Conservation (phyloP, 164 flowering plant species). For the Magnolia kwangsiensis region DNA sequence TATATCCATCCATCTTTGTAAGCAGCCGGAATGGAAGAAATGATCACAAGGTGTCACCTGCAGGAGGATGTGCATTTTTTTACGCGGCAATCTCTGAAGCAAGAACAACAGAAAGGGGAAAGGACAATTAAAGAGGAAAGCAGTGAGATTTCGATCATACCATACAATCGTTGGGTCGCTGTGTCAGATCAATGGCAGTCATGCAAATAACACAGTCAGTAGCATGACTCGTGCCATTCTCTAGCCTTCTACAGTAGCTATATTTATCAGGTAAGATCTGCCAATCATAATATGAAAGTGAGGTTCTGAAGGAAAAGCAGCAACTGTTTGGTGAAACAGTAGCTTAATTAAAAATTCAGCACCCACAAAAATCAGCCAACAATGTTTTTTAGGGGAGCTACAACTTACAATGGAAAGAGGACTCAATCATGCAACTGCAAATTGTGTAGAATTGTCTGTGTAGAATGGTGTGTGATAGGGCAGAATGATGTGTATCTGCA, state of each 20-base stretch:
- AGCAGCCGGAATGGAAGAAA: constrained; percentile 91
- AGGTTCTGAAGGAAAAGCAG: neutral
- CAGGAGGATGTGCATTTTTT: constrained; percentile 1
- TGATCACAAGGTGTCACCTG: constrained; percentile 99
- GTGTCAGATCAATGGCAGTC: constrained; percentile 77
- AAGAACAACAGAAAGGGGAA: neutral
- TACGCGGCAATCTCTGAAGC: neutral
- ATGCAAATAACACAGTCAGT: constrained; percentile 97
- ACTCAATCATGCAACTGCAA: no score
- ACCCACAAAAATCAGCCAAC: neutral
- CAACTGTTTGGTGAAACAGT: neutral
- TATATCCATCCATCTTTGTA: constrained; percentile 99
- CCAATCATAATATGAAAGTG: constrained; percentile 17
- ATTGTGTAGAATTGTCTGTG: no score
- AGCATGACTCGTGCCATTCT: constrained; percentile 43
- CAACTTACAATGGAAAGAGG: no score
- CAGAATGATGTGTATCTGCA: no score
- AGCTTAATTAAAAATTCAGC: neutral
- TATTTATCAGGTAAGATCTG: constrained; percentile 98
- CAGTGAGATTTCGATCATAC: constrained; percentile 28
- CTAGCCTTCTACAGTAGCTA: constrained; percentile 71
- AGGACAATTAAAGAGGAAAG: neutral
- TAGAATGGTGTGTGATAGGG: no score
- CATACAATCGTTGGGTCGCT: constrained; percentile 81
- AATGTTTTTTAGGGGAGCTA: neutral